Evolutionary conservation across 192 early-diverging fungal species (phyloP), one percentile per base, ranked within the genome.

Genomic region (Backusella luteola): DNA sequence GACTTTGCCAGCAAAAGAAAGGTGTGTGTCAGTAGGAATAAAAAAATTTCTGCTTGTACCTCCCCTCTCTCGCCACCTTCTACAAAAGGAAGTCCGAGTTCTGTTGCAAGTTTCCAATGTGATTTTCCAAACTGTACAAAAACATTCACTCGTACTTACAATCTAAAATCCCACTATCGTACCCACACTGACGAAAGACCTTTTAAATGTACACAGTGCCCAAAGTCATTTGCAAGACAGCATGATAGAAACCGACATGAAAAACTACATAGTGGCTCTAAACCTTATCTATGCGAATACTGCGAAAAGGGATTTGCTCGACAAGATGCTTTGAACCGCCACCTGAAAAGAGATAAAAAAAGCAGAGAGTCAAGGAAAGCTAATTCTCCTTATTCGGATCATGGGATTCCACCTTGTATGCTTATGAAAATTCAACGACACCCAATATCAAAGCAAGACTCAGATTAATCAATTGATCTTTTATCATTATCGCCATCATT

Each of bases 241-340:
- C 94, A 97, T 76, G 95, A 97, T 74, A 86, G 95, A n/a, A 97
- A 95, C 79, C 89, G 95, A 38, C 92, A 93, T 72, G 87, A 89
- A 76, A 92, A 92, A 78, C 82, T 93, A 32, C 93, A 94, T 71
- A 86, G 89, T 7, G 93, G 93, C 42, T 86, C 90, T 72, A 89
- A 89, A 82, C 93, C 93, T 1, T 90, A 89, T 78, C 85, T 84
- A 39, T 94, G 93, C 63, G 77, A 81, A 3, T 87, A 87, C 76
- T 94, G 93, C 71, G 84, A 87, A 15, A 90, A 92, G 12, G 79
- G 84, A 74, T 94, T 94, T 87, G 92, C 92, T 35, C 87, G 93
- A 2, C 86, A 91, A 32, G 93, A 94, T 80, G 93, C 93, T 11
- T 79, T 94, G 36, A 90, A 88, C 67, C 83, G 92, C 2, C 92